Conservation (phyloP, 305 asterid species). For the Ilex paraguariensis region DNA sequence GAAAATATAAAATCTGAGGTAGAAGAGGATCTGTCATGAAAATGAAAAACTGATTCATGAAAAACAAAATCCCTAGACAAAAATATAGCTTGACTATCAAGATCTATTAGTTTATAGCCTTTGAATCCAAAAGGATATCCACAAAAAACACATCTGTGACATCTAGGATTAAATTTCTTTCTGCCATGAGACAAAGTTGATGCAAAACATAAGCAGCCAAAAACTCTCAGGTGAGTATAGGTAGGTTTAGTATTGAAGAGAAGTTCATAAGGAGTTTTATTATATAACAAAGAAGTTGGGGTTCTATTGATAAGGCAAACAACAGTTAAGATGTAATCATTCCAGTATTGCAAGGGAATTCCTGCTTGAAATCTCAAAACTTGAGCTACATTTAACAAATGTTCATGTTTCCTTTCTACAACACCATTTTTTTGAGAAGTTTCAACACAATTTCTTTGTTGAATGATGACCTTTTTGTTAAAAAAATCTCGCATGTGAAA, state of each 20-base stretch:
- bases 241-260: neutral
- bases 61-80: neutral
- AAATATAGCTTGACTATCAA: neutral
- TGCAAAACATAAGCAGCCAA: neutral
- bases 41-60: neutral
- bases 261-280: neutral
- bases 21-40: no score
- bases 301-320: neutral
- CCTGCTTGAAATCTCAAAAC: no score
- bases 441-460: no score
- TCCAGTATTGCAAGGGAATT: no score
- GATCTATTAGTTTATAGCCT: neutral
- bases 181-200: neutral
- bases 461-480: no score
- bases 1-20: neutral
- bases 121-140: neutral
- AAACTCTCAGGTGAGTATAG: neutral
- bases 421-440: no score
- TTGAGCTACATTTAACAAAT: no score
- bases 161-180: neutral
- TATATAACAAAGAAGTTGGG: neutral
- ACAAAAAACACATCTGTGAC: neutral
- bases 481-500: no score
- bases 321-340: no score
- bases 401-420: no score